Evolutionary conservation across 768 basidiomycete genomes (phyloP).

Genomic region (Hemileccinum impolitum): DNA sequence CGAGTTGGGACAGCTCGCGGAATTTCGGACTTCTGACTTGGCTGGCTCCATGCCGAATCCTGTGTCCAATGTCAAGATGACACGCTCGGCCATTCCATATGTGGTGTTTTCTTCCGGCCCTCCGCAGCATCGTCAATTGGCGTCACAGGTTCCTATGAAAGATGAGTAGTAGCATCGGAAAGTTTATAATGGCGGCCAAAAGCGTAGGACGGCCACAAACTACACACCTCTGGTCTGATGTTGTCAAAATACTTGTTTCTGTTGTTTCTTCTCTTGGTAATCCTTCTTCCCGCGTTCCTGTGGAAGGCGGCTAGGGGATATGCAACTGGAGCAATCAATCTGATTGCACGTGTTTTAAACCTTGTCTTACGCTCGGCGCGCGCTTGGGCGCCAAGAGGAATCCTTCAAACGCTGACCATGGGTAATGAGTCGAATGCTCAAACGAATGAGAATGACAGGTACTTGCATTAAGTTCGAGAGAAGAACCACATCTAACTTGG

Average conservation of each 20-base stretch:
- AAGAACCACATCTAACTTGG: conserved; percentile 3
- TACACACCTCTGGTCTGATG: conserved; percentile 9
- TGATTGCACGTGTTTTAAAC: conserved; percentile 15
- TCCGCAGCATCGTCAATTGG: neutral
- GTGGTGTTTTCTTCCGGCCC: no score
- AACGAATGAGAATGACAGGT: conserved; percentile 16
- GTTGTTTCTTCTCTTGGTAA: conserved; percentile 11
- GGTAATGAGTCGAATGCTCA: neutral
- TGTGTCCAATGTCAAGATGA: no score
- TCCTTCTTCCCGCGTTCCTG: neutral
- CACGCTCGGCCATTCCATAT: no score
- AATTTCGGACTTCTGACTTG: no score
- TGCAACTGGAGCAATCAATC: neutral
- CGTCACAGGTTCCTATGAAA: neutral
- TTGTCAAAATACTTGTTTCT: conserved; percentile 13
- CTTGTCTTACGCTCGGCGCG: neutral
- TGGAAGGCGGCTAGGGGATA: neutral
- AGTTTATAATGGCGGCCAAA: conserved; percentile 13
- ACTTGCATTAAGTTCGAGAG: neutral
- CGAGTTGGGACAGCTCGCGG: no score
- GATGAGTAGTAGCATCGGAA: neutral
- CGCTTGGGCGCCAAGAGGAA: conserved; percentile 8
- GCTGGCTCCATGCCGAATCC: no score
- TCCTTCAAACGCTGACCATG: conserved; percentile 14
- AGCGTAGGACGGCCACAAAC: neutral